These are phyloP conservation scores for Hanseniaspora hatyaiensis DNA, from an alignment of 805 yeast species.

Conservation along the genomic window DNA sequence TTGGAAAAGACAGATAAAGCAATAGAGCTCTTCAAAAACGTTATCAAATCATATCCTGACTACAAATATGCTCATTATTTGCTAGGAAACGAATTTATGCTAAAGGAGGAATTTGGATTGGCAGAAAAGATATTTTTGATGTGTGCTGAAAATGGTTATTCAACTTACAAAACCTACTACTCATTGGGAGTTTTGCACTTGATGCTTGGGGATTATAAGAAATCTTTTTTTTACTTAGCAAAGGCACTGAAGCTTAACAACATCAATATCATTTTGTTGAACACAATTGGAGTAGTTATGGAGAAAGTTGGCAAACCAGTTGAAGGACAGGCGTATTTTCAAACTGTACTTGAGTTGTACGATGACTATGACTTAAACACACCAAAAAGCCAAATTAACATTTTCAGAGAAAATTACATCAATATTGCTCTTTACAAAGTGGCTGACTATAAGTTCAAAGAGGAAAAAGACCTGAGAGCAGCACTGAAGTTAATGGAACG, in stretches of 20 bases:
- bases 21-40: slow-evolving; percentile 2
- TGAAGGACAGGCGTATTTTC: slow-evolving; percentile 13
- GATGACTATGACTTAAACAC: neutral
- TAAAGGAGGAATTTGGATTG: slow-evolving; percentile 80
- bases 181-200: slow-evolving; percentile 91
- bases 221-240: slow-evolving; percentile 23
- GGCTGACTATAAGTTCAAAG: neutral
- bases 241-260: slow-evolving; percentile 14
- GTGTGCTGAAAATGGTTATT: slow-evolving; percentile 63
- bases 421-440: slow-evolving; percentile 7
- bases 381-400: neutral
- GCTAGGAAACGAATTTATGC: slow-evolving; percentile 83
- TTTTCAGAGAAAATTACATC: slow-evolving; percentile 11
- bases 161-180: slow-evolving; percentile 88
- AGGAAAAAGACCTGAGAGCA: neutral
- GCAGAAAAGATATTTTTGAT: slow-evolving; percentile 74
- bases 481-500: neutral
- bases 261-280: slow-evolving; percentile 25
- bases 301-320: slow-evolving; percentile 3
- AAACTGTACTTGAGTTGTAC: slow-evolving; percentile 18
- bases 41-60: neutral
- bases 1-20: slow-evolving; percentile 12
- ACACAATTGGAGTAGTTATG: slow-evolving; percentile 28
- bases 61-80: slow-evolving; percentile 67
- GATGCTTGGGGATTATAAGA: slow-evolving; percentile 69